Conservation (phyloP, 2,329 filamentous ascomycete genomes). For the Penicillium sp. region DNA sequence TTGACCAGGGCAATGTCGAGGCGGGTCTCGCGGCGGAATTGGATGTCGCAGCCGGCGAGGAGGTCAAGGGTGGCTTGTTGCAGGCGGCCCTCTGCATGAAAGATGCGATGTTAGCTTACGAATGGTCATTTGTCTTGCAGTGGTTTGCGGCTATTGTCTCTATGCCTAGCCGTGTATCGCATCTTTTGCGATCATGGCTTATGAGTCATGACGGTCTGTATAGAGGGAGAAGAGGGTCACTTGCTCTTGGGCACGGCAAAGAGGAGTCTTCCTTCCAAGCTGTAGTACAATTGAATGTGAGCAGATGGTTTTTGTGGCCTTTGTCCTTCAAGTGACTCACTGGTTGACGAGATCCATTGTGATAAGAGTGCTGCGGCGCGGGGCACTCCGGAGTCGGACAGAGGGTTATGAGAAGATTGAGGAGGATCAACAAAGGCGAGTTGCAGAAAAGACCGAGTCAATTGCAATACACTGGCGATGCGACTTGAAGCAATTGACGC, state of each 20-base stretch:
- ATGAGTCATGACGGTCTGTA: constrained; percentile 21
- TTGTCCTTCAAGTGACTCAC: constrained; percentile 44
- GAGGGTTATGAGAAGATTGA: neutral
- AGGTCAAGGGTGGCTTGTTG: constrained; percentile 87
- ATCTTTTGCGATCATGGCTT: constrained; percentile 11
- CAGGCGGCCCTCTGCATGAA: constrained; percentile 77
- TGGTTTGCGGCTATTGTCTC: constrained; percentile 4
- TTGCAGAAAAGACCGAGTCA: constrained; percentile 6
- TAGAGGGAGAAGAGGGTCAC: constrained; percentile 41
- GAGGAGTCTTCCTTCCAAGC: constrained; percentile 87
- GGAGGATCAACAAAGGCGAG: neutral
- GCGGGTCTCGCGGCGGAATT: constrained; percentile 91
- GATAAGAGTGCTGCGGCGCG: constrained; percentile 29
- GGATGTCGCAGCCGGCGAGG: constrained; percentile 89
- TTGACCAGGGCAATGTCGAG: constrained; percentile 98
- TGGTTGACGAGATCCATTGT: constrained; percentile 65
- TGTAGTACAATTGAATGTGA: constrained; percentile 47
- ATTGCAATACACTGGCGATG: constrained; percentile 8
- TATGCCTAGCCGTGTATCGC: neutral
- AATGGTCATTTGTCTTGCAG: neutral
- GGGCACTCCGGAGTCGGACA: constrained; percentile 6
- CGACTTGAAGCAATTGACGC: constrained; percentile 14
- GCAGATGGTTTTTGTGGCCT: neutral
- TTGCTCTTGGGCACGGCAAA: constrained; percentile 98
- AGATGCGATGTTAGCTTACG: constrained; percentile 20